A percentile compares a stretch with the other conserved stretches of the same genome.
These are phyloP conservation scores for Leonotis leonurus DNA, from an alignment of 257 asterid genomes.

Conservation along the genomic window DNA sequence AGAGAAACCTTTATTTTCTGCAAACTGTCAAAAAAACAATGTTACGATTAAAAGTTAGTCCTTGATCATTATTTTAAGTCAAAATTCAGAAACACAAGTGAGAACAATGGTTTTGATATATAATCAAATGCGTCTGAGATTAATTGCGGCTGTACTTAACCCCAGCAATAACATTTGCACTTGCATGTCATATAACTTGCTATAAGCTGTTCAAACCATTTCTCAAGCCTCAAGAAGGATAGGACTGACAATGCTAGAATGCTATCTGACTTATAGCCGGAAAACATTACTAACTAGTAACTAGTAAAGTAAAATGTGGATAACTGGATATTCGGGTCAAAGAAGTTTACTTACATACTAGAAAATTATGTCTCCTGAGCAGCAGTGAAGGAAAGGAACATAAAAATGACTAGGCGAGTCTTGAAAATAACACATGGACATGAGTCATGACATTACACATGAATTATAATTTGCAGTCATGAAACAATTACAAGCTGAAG, in stretches of 20 bases:
- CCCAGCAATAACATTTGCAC: not conserved
- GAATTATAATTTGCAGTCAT: not conserved
- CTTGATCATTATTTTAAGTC: not conserved
- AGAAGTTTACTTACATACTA: not conserved
- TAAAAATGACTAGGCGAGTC: not conserved
- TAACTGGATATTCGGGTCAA: not conserved
- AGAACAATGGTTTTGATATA: constrained; percentile 1
- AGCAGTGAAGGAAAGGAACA: not conserved
- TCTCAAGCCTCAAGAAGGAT: constrained; percentile 4
- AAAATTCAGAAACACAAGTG: not conserved
- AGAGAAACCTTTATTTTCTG: constrained; percentile 59
- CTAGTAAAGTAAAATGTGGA: not conserved
- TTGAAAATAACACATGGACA: not conserved
- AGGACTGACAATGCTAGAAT: not conserved
- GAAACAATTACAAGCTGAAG: not conserved
- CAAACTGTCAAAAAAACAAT: constrained; percentile 44
- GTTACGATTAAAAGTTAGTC: not conserved
- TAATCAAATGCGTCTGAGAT: not conserved
- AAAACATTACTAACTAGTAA: not conserved
- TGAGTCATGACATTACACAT: not conserved
- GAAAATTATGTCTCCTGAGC: not conserved
- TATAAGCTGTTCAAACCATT: not conserved
- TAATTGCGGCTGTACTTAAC: not conserved
- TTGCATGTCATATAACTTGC: not conserved
- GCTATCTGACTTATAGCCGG: not conserved